Percentiles rank a stretch among this genome's conserved stretches.
These are phyloP conservation scores for Fallopia convolvulus DNA, from an alignment of 148 eudicot genomes.

Conservation along the genomic window DNA sequence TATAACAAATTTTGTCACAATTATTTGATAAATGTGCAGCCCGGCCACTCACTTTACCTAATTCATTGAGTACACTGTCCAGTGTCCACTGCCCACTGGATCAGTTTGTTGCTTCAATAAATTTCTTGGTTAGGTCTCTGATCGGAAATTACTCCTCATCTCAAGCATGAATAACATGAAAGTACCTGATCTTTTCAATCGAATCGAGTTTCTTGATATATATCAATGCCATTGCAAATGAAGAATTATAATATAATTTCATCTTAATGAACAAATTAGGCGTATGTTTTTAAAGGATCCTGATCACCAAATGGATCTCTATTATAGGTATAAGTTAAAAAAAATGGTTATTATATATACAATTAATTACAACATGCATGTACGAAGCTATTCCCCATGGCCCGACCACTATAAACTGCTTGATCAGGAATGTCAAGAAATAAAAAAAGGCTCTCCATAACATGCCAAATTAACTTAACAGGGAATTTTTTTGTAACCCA, in stretches of 20 bases:
- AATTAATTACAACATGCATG: not conserved
- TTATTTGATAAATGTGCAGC: not conserved
- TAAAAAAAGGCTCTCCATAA: not conserved
- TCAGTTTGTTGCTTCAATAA: not conserved
- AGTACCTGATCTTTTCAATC: not conserved
- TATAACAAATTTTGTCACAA: not conserved
- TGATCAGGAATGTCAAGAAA: not conserved
- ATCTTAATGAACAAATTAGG: no score
- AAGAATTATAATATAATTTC: no score
- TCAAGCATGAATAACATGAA: no score
- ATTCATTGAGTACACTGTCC: not conserved
- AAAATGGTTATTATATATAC: not conserved
- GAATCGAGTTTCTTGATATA: not conserved
- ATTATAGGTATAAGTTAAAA: no score
- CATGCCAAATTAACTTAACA: not conserved
- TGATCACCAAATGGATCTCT: not conserved
- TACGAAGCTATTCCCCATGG: not conserved
- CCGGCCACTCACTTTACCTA: not conserved
- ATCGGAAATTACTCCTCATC: not conserved
- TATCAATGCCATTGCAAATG: no score
- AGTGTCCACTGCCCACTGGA: not conserved
- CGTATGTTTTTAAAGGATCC: no score
- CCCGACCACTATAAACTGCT: constrained; percentile 2
- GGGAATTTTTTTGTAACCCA: not conserved
- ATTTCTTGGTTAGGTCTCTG: not conserved